A percentile compares a stretch with the other conserved stretches of the same genome.
Conservation (phyloP, 805 yeast species). For the Myxozyma mucilagina region DNA sequence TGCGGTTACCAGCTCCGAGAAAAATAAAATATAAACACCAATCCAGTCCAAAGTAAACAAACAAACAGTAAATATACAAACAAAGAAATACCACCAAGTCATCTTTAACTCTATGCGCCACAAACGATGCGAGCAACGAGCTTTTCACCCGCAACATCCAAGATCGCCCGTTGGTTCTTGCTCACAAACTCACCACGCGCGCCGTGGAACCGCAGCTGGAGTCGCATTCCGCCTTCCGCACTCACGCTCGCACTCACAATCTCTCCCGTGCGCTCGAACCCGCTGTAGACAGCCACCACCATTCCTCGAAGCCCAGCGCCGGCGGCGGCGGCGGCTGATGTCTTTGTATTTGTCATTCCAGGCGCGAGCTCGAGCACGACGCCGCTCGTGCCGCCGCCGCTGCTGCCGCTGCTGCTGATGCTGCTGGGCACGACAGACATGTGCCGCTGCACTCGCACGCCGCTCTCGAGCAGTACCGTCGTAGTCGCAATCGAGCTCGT, state of each 20-base stretch:
- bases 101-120: too few species aligned
- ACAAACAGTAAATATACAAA: not conserved
- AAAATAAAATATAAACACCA: too few species aligned
- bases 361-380: slow-evolving; percentile 1
- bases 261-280: slow-evolving; percentile 22
- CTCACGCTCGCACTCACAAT: not conserved
- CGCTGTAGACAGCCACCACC: slow-evolving; percentile 14
- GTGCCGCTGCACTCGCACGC: slow-evolving; percentile 7
- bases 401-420: not conserved
- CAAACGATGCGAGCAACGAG: slow-evolving; percentile 6
- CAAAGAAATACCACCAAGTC: too few species aligned
- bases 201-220: slow-evolving; percentile 12
- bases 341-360: not conserved
- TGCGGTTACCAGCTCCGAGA: too few species aligned
- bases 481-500: slow-evolving; percentile 3
- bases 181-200: slow-evolving; percentile 17
- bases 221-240: not conserved
- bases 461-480: slow-evolving; percentile 6
- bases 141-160: slow-evolving; percentile 13
- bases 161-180: slow-evolving; percentile 17
- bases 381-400: not conserved
- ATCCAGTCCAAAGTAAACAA: too few species aligned
- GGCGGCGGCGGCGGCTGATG: not conserved
- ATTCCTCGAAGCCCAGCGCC: too few species aligned
- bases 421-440: slow-evolving; percentile 16